A percentile compares a stretch with the other conserved stretches of the same genome.
These are phyloP conservation scores for Nothopassalora personata DNA, from an alignment of 2,329 filamentous ascomycete species.

Conservation along the genomic window DNA sequence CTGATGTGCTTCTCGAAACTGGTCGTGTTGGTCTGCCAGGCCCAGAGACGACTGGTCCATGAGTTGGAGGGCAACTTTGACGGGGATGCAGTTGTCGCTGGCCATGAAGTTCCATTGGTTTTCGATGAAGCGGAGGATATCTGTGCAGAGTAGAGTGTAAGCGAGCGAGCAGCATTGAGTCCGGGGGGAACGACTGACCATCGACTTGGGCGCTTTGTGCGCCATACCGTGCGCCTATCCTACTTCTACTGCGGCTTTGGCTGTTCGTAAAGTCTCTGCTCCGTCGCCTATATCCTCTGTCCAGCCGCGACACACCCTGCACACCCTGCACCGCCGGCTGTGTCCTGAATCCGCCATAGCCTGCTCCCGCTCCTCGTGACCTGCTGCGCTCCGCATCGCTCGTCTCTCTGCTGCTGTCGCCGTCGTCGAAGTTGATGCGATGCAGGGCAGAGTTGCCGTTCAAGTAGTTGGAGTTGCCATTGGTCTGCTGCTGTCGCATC, in stretches of 20 bases:
- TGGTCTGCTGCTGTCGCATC: conserved; percentile 17
- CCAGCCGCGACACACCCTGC: conserved; percentile 35
- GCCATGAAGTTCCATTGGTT: conserved; percentile 90
- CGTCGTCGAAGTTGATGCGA: conserved; percentile 32
- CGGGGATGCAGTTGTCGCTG: conserved; percentile 79
- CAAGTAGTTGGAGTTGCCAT: conserved; percentile 27
- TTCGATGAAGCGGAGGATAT: conserved; percentile 75
- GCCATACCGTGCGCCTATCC: conserved; percentile 30
- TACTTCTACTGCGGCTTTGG: conserved; percentile 32
- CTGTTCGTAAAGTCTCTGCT: conserved; percentile 36
- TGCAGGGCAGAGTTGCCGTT: conserved; percentile 35
- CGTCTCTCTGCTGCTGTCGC: conserved; percentile 29
- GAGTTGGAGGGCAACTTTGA: conserved; percentile 89
- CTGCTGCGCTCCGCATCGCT: conserved; percentile 34
- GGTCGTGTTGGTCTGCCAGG: conserved; percentile 77
- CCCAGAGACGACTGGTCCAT: conserved; percentile 92
- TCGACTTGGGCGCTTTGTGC: conserved; percentile 41
- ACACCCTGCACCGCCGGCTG: conserved; percentile 23
- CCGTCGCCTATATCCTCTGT: conserved; percentile 38
- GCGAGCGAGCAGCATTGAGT: neutral
- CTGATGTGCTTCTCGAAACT: conserved; percentile 76
- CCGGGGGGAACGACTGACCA: conserved; percentile 24
- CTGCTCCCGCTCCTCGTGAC: conserved; percentile 32
- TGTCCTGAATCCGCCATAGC: conserved; percentile 35
- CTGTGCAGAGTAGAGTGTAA: conserved; percentile 28